Conservation (phyloP, 2,329 filamentous ascomycete species). For the Diaporthe aspalathi region DNA sequence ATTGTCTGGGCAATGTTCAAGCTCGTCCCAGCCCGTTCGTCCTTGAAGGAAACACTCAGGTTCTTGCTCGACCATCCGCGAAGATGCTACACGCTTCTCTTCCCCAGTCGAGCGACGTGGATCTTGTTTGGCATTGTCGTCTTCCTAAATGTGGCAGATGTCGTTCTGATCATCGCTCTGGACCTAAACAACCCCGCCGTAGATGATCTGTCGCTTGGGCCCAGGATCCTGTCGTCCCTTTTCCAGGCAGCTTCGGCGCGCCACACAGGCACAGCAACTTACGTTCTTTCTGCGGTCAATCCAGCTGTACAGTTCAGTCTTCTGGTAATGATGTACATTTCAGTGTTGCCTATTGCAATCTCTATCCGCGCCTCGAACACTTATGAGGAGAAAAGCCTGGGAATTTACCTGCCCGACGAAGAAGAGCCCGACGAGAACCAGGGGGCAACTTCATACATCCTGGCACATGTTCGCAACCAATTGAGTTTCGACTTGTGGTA, state of each 20-base stretch:
- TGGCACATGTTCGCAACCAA: conserved; percentile 51
- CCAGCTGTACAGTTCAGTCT: conserved; percentile 67
- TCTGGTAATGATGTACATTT: conserved; percentile 76
- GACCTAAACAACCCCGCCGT: conserved; percentile 65
- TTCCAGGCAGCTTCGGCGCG: conserved; percentile 66
- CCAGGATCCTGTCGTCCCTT: conserved; percentile 65
- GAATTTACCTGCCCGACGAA: conserved; percentile 55
- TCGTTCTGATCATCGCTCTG: conserved; percentile 63
- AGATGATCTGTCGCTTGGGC: conserved; percentile 54
- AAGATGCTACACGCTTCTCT: conserved; percentile 72
- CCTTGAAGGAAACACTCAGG: conserved; percentile 57
- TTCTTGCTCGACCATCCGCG: conserved; percentile 73
- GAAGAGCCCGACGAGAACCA: conserved; percentile 45
- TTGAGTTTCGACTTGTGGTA: conserved; percentile 57
- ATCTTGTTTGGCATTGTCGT: conserved; percentile 63
- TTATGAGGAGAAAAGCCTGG: conserved; percentile 71
- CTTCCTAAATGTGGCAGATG: conserved; percentile 64
- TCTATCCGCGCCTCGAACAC: conserved; percentile 70
- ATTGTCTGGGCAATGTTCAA: conserved; percentile 68
- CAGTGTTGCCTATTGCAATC: conserved; percentile 70
- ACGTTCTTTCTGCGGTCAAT: conserved; percentile 60
- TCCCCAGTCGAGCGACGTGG: conserved; percentile 70
- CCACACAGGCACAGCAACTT: conserved; percentile 62
- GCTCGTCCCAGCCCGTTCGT: conserved; percentile 52
- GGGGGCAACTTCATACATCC: conserved; percentile 43